Base-by-base conservation (phyloP, 345 rosid species). In the Citrus australasica region DNA sequence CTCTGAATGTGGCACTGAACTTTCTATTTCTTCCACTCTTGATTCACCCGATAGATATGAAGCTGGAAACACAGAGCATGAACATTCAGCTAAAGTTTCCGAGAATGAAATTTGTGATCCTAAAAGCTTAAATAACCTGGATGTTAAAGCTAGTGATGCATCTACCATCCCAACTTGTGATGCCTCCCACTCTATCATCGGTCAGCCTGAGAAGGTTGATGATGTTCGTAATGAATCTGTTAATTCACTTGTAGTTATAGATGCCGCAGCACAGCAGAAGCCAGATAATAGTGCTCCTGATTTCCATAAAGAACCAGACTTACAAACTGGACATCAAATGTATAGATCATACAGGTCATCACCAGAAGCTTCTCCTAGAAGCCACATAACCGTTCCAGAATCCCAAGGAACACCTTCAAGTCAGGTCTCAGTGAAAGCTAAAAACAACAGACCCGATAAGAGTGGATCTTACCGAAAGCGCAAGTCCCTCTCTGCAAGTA, bases 1-100 rank as follows among this genome's bases (percentile, higher is more conserved):
- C 46, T 95, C 98, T 71, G 99, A 95, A 78, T 90, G 99, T 76
- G 95, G 97, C 74, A 90, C 97, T 4, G 97, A 94, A 79, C 95
- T 96, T 58, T 93, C 98, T 78, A 87, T 96, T 75, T 83, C 97
- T 70, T 93, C 97, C 38, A 91, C 98, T 46, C 97, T 96, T 59
- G 99, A 92, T 81, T 90, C 97, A 79, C 92, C 97, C 35, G 94
- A 92, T 80, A 79, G 64, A 82, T 89, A 83, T 40, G 97, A 95
- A 79, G 81, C 33, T 82, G 94, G 89, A 78, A 73, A 79, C 37
- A 59, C 59, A 46, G 91, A 90, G 19, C 25, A 76, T 40, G 87
- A 81, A 82, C 82, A 79, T 73, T 88, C 79, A 74, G 69, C 84
- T 27, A 86, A 86, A 83, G 74, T 78, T 68, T 53, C 85, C 28